Evolutionary conservation across 1,284 basidiomycete genomes (phyloP).

Genomic region (Erythrobasidium hasegawianum): DNA sequence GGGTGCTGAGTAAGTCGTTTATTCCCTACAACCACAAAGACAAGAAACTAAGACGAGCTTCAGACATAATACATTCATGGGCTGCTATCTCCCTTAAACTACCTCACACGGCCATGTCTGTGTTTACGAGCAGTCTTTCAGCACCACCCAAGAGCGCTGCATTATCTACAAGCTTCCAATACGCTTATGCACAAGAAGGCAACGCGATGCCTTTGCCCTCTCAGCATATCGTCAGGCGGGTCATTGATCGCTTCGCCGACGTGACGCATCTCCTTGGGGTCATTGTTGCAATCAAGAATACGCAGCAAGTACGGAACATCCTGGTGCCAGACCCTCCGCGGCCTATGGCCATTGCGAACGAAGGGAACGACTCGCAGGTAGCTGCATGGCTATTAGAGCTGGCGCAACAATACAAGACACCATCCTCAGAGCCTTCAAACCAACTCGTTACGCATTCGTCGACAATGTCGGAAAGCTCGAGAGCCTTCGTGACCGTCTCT

Average conservation of each 20-base stretch:
- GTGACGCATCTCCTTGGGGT: conserved; percentile 27
- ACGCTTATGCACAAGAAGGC: conserved; percentile 3
- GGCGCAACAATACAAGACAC: conserved; percentile 11
- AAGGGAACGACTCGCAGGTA: conserved; percentile 20
- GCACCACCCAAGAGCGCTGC: conserved; percentile 4
- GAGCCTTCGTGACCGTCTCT: conserved; percentile 14
- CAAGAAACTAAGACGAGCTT: neutral
- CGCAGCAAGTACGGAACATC: conserved; percentile 6
- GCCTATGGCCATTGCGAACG: conserved; percentile 19
- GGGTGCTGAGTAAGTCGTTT: conserved; percentile 15
- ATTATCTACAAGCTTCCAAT: conserved; percentile 21
- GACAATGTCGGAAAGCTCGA: conserved; percentile 14
- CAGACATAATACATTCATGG: conserved; percentile 29
- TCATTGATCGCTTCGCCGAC: conserved; percentile 29
- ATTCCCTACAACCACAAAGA: too few relatives aligned
- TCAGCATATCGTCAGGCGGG: conserved; percentile 18
- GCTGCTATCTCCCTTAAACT: conserved; percentile 15
- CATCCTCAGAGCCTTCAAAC: neutral
- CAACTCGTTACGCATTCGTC: neutral
- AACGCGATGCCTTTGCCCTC: neutral
- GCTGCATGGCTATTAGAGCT: conserved; percentile 30
- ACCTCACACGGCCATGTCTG: conserved; percentile 29
- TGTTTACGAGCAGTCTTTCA: conserved; percentile 9
- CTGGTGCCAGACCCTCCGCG: conserved; percentile 26
- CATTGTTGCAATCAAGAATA: conserved; percentile 15